Evolutionary conservation across 805 yeast genomes (phyloP).

Genomic region (Ogataea trehaloabstinens): DNA sequence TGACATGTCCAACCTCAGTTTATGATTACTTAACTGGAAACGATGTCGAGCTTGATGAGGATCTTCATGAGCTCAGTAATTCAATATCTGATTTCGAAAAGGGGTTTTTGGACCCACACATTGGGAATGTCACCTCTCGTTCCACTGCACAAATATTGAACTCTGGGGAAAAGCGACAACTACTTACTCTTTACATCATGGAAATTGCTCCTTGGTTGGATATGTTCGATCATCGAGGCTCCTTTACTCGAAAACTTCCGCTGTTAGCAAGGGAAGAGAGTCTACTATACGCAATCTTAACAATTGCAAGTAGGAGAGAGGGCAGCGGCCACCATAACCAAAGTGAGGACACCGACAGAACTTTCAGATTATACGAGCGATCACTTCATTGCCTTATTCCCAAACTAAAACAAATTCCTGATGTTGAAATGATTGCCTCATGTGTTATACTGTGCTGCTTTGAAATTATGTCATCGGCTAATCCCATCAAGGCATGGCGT

Average conservation of each 20-base stretch:
- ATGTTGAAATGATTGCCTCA: slow-evolving; percentile 19
- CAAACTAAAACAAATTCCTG: slow-evolving; percentile 22
- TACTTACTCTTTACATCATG: slow-evolving; percentile 11
- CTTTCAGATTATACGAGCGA: slow-evolving; percentile 8
- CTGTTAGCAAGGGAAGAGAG: slow-evolving; percentile 1
- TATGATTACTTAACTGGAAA: neutral
- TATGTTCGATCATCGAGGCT: slow-evolving; percentile 30
- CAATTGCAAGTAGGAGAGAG: slow-evolving; percentile 4
- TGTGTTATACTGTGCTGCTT: slow-evolving; percentile 29
- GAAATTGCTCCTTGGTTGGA: slow-evolving; percentile 16
- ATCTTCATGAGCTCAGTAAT: slow-evolving; percentile 12
- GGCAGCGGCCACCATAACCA: slow-evolving; percentile 1
- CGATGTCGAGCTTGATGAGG: slow-evolving; percentile 4
- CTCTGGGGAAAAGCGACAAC: slow-evolving; percentile 9
- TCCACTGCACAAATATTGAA: neutral
- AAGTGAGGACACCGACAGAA: slow-evolving; percentile 6
- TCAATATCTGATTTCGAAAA: slow-evolving; percentile 3
- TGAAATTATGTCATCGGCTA: slow-evolving; percentile 38
- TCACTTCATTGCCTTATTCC: slow-evolving; percentile 24
- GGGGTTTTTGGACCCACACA: slow-evolving; percentile 2
- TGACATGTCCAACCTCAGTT: slow-evolving; percentile 8
- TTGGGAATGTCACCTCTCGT: neutral
- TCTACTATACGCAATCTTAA: slow-evolving; percentile 2
- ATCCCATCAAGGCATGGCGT: slow-evolving; percentile 33
- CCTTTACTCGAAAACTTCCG: slow-evolving; percentile 16